phyloP scores from a whole-genome alignment of 306 rosid species.

The Cicer judaicum region DNA sequence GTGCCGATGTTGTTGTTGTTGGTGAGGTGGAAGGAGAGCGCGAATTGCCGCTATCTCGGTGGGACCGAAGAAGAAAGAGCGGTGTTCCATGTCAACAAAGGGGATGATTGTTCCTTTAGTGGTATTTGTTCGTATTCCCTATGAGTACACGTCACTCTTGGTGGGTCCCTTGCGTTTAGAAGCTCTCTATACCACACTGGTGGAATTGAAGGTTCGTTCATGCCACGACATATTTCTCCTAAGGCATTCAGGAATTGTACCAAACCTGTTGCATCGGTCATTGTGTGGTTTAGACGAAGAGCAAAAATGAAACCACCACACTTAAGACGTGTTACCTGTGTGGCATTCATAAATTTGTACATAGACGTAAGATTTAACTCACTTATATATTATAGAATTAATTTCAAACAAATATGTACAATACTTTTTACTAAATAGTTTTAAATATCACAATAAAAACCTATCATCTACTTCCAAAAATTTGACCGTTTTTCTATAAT shows the following conservation, averaged over 20 bases:
- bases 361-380: too few species aligned
- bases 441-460: too few species aligned
- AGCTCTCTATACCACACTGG: conserved; percentile 58
- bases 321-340: conserved; percentile 44
- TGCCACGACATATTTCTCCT: conserved; percentile 57
- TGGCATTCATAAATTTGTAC: not conserved
- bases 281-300: conserved; percentile 60
- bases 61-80: conserved; percentile 61
- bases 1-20: not conserved
- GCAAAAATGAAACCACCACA: conserved; percentile 66
- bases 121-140: conserved; percentile 55
- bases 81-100: conserved; percentile 56
- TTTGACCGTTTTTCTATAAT: too few species aligned
- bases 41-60: conserved; percentile 55
- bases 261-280: conserved; percentile 55
- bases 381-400: too few species aligned
- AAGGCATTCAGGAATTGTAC: conserved; percentile 60
- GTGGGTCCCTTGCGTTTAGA: conserved; percentile 54
- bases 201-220: conserved; percentile 39
- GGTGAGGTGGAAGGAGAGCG: conserved; percentile 41
- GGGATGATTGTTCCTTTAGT: conserved; percentile 55
- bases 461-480: too few species aligned
- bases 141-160: conserved; percentile 49
- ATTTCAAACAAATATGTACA: too few species aligned
- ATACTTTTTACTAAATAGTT: too few species aligned